Evolutionary conservation across 2,329 filamentous ascomycete genomes (phyloP).

Genomic region (Penicillium verrucosum): DNA sequence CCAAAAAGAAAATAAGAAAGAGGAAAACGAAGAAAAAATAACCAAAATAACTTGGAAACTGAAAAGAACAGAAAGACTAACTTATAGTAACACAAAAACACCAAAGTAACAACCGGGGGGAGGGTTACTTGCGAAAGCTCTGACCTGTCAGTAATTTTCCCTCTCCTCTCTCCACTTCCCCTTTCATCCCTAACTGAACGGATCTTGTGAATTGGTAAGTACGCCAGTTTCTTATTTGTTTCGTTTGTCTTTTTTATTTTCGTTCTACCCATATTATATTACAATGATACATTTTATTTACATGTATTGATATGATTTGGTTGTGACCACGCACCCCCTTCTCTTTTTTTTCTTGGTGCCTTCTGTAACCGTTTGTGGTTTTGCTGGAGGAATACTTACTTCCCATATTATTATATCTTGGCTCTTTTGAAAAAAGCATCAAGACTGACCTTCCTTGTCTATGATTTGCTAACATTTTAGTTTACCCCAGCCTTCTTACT

Average conservation of each 20-base stretch:
- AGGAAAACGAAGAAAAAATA: not conserved
- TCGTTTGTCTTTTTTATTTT: slow-evolving; percentile 4
- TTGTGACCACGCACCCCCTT: slow-evolving; percentile 24
- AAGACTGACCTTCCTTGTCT: not conserved
- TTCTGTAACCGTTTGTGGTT: slow-evolving; percentile 3
- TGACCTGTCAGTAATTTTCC: slow-evolving; percentile 19
- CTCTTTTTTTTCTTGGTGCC: not conserved
- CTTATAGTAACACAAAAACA: not conserved
- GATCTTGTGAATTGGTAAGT: slow-evolving; percentile 17
- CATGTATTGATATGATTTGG: not conserved
- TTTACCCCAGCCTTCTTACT: slow-evolving; percentile 5
- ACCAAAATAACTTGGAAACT: not conserved
- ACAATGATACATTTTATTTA: not conserved
- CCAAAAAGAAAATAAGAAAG: not conserved
- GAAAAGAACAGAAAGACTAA: not conserved
- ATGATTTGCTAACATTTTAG: slow-evolving; percentile 8
- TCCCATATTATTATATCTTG: slow-evolving; percentile 8
- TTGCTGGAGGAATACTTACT: not conserved
- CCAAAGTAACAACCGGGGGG: not conserved
- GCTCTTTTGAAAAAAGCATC: not conserved
- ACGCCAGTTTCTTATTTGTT: slow-evolving; percentile 14
- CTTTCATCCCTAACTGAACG: slow-evolving; percentile 23
- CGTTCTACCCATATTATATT: slow-evolving; percentile 1
- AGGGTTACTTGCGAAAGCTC: slow-evolving; percentile 3
- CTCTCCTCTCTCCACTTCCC: slow-evolving; percentile 24